phyloP scores from a whole-genome alignment of 1,284 basidiomycete species.

The Polyporus tsugae region DNA sequence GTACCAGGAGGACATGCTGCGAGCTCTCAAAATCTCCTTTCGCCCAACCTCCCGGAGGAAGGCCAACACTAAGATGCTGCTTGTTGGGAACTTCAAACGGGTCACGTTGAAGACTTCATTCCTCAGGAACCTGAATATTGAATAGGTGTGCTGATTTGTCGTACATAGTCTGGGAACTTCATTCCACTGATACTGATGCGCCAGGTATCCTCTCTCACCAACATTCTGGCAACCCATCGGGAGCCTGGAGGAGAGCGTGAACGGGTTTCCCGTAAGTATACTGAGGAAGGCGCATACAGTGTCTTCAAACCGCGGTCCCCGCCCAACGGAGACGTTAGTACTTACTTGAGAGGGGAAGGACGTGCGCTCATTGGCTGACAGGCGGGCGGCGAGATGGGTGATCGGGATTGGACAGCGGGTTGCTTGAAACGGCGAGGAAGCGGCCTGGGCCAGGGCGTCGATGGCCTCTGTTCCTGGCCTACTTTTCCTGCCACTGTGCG shows the following conservation, averaged over 20 bases:
- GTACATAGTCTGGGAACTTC: background rate
- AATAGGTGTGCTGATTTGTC: background rate
- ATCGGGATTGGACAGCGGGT: conserved; percentile 11
- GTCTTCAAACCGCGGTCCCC: background rate
- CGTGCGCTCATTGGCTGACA: conserved; percentile 4
- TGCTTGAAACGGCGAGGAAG: background rate
- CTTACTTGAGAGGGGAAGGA: background rate
- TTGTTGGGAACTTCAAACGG: background rate
- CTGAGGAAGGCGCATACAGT: background rate
- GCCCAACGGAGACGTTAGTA: background rate
- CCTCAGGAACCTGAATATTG: background rate
- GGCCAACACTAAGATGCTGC: background rate
- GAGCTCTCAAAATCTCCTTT: background rate
- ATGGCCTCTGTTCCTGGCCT: conserved; percentile 15
- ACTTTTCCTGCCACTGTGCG: conserved; percentile 21
- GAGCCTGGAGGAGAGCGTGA: background rate
- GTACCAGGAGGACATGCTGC: background rate
- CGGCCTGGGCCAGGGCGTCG: conserved; percentile 23
- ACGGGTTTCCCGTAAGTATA: background rate
- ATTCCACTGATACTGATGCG: background rate
- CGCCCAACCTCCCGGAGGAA: background rate
- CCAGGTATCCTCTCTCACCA: background rate
- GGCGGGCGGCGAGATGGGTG: background rate
- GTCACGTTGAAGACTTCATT: background rate
- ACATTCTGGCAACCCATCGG: too few relatives aligned